A percentile compares a stretch with the other conserved stretches of the same genome.
phyloP scores from a whole-genome alignment of 305 asterid genomes.

The Solanum hybrid region DNA sequence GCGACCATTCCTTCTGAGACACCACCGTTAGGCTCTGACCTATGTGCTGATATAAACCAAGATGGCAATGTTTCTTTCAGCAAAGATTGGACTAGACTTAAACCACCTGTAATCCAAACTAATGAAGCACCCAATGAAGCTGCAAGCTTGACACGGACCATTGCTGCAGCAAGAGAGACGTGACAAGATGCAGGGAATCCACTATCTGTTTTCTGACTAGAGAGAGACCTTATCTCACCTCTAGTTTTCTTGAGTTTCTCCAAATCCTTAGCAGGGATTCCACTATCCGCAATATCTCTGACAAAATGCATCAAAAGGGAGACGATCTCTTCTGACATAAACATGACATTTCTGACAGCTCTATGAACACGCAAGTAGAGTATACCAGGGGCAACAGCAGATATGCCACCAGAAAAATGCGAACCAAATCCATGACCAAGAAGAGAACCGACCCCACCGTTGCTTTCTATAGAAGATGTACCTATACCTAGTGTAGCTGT shows the following conservation, averaged over 20 bases:
- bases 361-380: slow-evolving; percentile 17
- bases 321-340: slow-evolving; percentile 13
- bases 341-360: slow-evolving; percentile 6
- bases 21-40: slow-evolving; percentile 3
- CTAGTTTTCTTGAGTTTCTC: slow-evolving; percentile 10
- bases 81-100: slow-evolving; percentile 9
- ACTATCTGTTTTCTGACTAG: neutral
- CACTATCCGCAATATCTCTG: neutral
- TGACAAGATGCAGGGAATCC: slow-evolving; percentile 8
- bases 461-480: neutral
- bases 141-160: slow-evolving; percentile 8
- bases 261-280: slow-evolving; percentile 1
- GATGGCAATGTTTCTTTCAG: slow-evolving; percentile 17
- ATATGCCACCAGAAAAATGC: slow-evolving; percentile 3
- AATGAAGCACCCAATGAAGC: slow-evolving; percentile 16
- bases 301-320: slow-evolving; percentile 7
- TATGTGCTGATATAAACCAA: slow-evolving; percentile 15
- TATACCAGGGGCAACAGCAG: slow-evolving; percentile 20
- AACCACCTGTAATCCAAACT: slow-evolving; percentile 16
- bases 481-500: slow-evolving; percentile 11
- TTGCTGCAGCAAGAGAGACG: slow-evolving; percentile 7
- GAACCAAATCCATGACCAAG: slow-evolving; percentile 17
- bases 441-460: slow-evolving; percentile 12
- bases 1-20: neutral
- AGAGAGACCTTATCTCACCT: neutral